Evolutionary conservation across 257 asterid species (phyloP).

Genomic region (Striga asiatica): DNA sequence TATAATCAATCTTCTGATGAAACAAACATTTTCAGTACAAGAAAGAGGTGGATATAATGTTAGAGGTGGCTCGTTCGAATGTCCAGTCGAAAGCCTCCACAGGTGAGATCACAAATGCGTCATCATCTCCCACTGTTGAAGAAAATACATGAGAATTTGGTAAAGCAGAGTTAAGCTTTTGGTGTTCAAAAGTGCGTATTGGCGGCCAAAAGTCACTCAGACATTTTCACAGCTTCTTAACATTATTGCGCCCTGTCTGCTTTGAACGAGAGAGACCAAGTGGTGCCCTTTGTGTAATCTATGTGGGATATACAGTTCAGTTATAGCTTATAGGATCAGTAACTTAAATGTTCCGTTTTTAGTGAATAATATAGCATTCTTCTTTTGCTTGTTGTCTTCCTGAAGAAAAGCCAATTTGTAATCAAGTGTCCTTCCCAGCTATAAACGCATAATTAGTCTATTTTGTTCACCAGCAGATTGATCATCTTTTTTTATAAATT

Average conservation of each 20-base stretch:
- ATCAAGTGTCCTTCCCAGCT: no score
- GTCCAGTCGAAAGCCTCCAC: slow-evolving; percentile 39
- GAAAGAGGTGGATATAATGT: slow-evolving; percentile 83
- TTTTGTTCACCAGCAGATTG: no score
- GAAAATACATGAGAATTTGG: slow-evolving; percentile 20
- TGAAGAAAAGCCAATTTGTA: not conserved
- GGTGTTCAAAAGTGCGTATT: not conserved
- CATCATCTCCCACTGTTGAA: slow-evolving; percentile 26
- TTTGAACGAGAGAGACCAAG: slow-evolving; percentile 29
- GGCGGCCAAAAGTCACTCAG: not conserved
- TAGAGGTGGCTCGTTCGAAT: slow-evolving; percentile 64
- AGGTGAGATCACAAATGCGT: slow-evolving; percentile 18
- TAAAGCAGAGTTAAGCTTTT: slow-evolving; percentile 9
- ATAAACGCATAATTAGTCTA: no score
- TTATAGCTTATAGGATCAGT: slow-evolving; percentile 9
- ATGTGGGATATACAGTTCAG: slow-evolving; percentile 13
- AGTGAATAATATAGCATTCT: not conserved
- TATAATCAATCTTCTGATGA: not conserved
- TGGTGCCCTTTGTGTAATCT: slow-evolving; percentile 30
- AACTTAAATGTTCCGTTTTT: not conserved
- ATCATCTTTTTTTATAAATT: no score
- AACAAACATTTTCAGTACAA: slow-evolving; percentile 50
- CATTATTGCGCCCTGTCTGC: slow-evolving; percentile 35
- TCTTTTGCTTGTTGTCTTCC: not conserved
- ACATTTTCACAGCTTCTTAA: not conserved